Conservation (phyloP, 2,329 filamentous ascomycete genomes). For the Coniochaeta sp. region DNA sequence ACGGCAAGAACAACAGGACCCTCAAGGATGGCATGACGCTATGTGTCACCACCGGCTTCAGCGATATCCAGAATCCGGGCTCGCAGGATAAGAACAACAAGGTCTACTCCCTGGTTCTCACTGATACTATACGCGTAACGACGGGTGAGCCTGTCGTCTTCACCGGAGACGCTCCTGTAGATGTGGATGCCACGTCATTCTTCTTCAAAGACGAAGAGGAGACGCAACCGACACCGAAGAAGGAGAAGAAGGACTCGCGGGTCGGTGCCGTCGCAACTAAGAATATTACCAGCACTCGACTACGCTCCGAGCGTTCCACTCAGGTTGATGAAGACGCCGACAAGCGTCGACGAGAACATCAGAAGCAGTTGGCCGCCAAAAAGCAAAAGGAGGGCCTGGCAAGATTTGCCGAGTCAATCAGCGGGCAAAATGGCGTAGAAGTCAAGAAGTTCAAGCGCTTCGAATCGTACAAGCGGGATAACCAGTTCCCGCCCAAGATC, state of each 20-base stretch:
- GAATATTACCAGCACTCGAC: constrained; percentile 89
- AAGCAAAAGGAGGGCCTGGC: constrained; percentile 85
- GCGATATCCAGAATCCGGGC: constrained; percentile 78
- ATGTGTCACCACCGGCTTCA: constrained; percentile 81
- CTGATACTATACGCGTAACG: constrained; percentile 87
- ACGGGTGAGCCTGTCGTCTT: constrained; percentile 76
- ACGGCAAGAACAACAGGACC: constrained; percentile 73
- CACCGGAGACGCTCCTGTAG: constrained; percentile 85
- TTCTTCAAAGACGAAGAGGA: constrained; percentile 98
- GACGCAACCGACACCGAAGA: constrained; percentile 77
- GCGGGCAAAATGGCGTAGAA: constrained; percentile 79
- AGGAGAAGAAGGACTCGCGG: constrained; percentile 76
- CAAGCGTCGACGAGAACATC: constrained; percentile 78
- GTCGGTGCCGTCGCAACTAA: constrained; percentile 86
- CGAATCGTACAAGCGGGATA: constrained; percentile 97
- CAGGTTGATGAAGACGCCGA: constrained; percentile 88
- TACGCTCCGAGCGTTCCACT: constrained; percentile 83
- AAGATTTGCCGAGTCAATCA: constrained; percentile 78
- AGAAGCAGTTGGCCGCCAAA: constrained; percentile 78
- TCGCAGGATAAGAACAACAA: constrained; percentile 87
- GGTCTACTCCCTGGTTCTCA: constrained; percentile 81
- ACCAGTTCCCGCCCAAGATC: constrained; percentile 77
- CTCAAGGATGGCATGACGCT: constrained; percentile 98
- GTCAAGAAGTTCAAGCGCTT: constrained; percentile 99
- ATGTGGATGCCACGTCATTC: constrained; percentile 91